A percentile compares a stretch with the other conserved stretches of the same genome.
Evolutionary conservation across 2,329 filamentous ascomycete genomes (phyloP).

Genomic region (Nothopassalora personata): DNA sequence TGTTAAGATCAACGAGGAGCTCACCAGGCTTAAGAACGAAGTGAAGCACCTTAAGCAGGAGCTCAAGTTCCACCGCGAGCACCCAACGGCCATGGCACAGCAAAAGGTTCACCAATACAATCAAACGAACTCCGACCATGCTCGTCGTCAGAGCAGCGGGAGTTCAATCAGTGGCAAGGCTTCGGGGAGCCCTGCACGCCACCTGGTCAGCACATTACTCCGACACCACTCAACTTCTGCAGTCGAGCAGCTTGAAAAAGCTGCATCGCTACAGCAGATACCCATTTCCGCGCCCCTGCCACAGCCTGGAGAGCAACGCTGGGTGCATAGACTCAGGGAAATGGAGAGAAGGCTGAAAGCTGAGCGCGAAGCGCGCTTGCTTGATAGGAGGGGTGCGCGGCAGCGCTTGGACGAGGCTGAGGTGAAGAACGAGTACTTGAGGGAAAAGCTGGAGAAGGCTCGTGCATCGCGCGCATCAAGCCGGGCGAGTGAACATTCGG

Average conservation of each 20-base stretch:
- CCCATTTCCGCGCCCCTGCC: slow-evolving; percentile 31
- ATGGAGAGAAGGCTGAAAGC: slow-evolving; percentile 83
- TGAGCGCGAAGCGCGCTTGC: slow-evolving; percentile 76
- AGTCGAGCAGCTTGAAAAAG: slow-evolving; percentile 37
- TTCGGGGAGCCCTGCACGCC: slow-evolving; percentile 32
- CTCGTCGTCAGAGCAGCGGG: slow-evolving; percentile 17
- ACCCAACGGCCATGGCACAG: slow-evolving; percentile 32
- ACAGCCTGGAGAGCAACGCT: slow-evolving; percentile 62
- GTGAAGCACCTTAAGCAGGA: slow-evolving; percentile 58
- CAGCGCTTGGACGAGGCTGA: slow-evolving; percentile 73
- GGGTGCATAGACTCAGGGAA: slow-evolving; percentile 80
- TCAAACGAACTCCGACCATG: slow-evolving; percentile 20
- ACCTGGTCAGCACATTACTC: slow-evolving; percentile 48
- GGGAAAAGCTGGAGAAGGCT: slow-evolving; percentile 58
- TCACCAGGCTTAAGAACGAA: slow-evolving; percentile 55
- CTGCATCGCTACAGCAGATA: slow-evolving; percentile 47
- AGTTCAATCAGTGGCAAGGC: slow-evolving; percentile 11
- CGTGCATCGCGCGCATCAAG: slow-evolving; percentile 26
- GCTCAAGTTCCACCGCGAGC: slow-evolving; percentile 57
- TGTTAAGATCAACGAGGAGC: slow-evolving; percentile 46
- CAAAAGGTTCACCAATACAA: slow-evolving; percentile 30
- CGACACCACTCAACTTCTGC: slow-evolving; percentile 51
- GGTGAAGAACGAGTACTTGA: slow-evolving; percentile 66
- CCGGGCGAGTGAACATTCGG: slow-evolving; percentile 21
- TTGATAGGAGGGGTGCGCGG: slow-evolving; percentile 78